phyloP scores from a whole-genome alignment of 2,329 filamentous ascomycete genomes.

The Seiridium unicorne region DNA sequence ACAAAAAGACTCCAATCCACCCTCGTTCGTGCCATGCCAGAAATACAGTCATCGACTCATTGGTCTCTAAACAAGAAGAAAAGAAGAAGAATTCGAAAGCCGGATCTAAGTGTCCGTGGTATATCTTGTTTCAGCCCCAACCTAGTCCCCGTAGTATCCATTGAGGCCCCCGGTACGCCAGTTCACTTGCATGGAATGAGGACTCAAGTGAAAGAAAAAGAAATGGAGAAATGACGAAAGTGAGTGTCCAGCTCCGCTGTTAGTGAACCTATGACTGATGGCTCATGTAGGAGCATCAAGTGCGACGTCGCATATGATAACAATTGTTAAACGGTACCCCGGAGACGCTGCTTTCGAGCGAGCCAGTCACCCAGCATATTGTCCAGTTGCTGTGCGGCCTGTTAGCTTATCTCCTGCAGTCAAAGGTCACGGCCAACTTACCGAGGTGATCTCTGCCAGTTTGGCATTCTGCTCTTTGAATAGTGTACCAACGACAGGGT shows the following conservation, averaged over 20 bases:
- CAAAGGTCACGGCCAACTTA: conserved; percentile 36
- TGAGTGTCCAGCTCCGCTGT: neutral
- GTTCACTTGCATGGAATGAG: neutral
- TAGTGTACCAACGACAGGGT: conserved; percentile 76
- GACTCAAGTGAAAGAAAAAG: neutral
- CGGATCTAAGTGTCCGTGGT: conserved; percentile 1
- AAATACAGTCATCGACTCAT: conserved; percentile 2
- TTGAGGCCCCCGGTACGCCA: conserved; percentile 1
- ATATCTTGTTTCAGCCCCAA: neutral
- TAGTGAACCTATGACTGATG: too few species aligned
- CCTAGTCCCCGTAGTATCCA: neutral
- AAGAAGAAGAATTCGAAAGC: conserved; percentile 3
- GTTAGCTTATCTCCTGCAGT: neutral
- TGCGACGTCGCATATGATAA: conserved; percentile 1
- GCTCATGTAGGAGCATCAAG: too few species aligned
- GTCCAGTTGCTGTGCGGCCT: conserved; percentile 66
- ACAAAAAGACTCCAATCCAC: conserved; percentile 5
- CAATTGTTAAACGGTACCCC: conserved; percentile 41
- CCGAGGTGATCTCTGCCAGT: conserved; percentile 80
- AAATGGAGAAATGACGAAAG: conserved; percentile 12
- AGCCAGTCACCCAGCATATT: conserved; percentile 83
- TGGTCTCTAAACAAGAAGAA: neutral
- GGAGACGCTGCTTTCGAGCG: conserved; percentile 64
- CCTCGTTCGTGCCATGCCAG: neutral
- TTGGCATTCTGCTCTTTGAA: conserved; percentile 87